phyloP scores from a whole-genome alignment of 2,329 filamentous ascomycete species.

The Fusarium pseudonygamai region DNA sequence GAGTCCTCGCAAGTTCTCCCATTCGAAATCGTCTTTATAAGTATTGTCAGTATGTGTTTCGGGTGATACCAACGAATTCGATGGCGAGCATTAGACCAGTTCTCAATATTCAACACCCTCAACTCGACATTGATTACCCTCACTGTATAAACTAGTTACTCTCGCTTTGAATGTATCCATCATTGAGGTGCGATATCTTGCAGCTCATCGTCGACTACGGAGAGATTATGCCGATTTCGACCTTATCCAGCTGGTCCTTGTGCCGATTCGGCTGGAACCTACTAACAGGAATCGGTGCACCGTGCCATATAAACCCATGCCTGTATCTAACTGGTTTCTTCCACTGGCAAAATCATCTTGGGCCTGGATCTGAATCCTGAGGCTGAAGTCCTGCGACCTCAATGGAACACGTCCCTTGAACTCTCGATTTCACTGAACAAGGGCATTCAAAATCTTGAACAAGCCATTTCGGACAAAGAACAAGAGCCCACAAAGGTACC shows the following conservation, averaged over 20 bases:
- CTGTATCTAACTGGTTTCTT: fast-evolving
- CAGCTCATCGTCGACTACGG: fast-evolving
- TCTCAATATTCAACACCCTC: too few species aligned
- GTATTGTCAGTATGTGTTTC: too few species aligned
- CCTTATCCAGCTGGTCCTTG: fast-evolving
- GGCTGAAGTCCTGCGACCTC: fast-evolving
- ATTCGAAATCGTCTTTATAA: too few species aligned
- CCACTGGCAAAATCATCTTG: fast-evolving
- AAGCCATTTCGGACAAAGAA: neutral
- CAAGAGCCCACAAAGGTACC: fast-evolving
- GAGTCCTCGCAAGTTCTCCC: too few species aligned
- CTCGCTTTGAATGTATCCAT: too few species aligned
- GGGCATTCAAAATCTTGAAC: too few species aligned
- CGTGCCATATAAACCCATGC: fast-evolving
- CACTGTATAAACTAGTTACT: too few species aligned
- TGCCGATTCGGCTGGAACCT: fast-evolving
- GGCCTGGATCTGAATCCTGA: fast-evolving
- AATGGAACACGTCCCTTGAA: fast-evolving
- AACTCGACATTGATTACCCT: too few species aligned
- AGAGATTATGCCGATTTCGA: fast-evolving
- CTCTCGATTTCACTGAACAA: neutral
- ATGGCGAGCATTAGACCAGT: too few species aligned
- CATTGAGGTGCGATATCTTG: too few species aligned
- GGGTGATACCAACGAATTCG: too few species aligned
- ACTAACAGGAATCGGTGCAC: too few species aligned